Evolutionary conservation across 441 rosid species (phyloP), one percentile per base, ranked within the genome.

Genomic region (Bruguiera hainesii): DNA sequence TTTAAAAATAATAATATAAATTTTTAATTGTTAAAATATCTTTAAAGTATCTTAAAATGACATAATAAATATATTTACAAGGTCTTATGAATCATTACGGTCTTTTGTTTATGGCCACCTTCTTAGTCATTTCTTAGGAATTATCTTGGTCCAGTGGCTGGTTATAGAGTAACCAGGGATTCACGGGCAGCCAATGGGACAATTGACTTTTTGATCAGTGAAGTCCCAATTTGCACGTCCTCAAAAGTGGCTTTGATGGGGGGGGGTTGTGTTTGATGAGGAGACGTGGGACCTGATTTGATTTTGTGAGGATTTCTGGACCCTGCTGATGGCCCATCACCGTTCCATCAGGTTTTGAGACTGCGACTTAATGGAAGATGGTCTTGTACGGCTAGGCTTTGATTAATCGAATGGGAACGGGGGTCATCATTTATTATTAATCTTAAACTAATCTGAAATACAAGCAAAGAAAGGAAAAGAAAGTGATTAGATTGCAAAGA

Each of bases 301-400:
- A 77, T 83, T 66, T 74, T 8, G 52, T 29, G 30, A 66, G 67
- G 76, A 71, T 73, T 64, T 53, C 60, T 67, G 77, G 80, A 69
- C 72, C 77, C 70, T 46, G 23, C 3, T 13, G 48, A 42, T 30
- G 19, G 26, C 11, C 64, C 53, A 35, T 52, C 29, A 3, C 64
- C 60, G 52, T 53, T 55, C 73, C 33, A 67, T 49, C 25, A 8
- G 63, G 46, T 46, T 50, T 55, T 66, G 56, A 21, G 15, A 18
- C 51, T 63, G 16, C 29, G 59, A 18, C 53, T 20, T n/a, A 18
- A 16, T 56, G n/a, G 28, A 39, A 11, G 30, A 42, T 62, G 37
- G 25, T 57, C 37, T 15, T 16, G 52, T 66, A 64, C 64, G 70
- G 71, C 74, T 59, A 71, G 56, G 68, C 63, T 42, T n/a, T 62